Conservation (phyloP, 75 land plant genomes). For the Picea sitchensis region DNA sequence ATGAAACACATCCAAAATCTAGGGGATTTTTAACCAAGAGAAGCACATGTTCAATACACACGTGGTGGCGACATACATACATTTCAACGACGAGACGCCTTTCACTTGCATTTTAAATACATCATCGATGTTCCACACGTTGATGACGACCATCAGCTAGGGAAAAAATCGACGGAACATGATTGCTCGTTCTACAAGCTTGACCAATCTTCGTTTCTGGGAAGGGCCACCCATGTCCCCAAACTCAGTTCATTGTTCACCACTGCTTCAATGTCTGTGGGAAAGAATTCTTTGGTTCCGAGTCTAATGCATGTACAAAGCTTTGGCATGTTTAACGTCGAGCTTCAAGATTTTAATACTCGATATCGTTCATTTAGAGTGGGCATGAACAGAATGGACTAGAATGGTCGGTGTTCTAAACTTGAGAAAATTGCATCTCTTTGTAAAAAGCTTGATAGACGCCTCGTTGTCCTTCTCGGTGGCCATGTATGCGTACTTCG, state of each 20-base stretch:
- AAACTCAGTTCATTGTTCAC: constrained; percentile 32
- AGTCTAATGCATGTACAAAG: constrained; percentile 30
- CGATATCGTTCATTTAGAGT: too few relatives aligned
- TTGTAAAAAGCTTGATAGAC: constrained; percentile 41
- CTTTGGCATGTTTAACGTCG: constrained; percentile 25
- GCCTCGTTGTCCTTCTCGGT: constrained; percentile 60
- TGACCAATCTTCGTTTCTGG: neutral
- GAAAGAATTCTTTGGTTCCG: constrained; percentile 2
- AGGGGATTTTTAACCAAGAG: constrained; percentile 39
- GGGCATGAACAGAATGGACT: constrained; percentile 37
- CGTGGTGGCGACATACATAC: neutral
- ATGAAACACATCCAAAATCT: constrained; percentile 27
- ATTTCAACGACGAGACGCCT: too few relatives aligned
- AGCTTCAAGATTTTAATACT: too few relatives aligned
- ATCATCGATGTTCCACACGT: constrained; percentile 61
- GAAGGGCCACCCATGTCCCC: constrained; percentile 51
- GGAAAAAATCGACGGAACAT: neutral
- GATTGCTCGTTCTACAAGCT: neutral
- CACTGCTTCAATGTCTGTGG: too few relatives aligned
- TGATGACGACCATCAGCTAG: constrained; percentile 43
- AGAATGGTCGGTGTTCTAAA: constrained; percentile 44
- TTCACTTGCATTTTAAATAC: constrained; percentile 15
- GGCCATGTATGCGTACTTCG: neutral
- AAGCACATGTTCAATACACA: constrained; percentile 20
- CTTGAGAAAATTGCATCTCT: constrained; percentile 32